Conservation (phyloP, 1,284 basidiomycete genomes). For the Pascua guehoae region DNA sequence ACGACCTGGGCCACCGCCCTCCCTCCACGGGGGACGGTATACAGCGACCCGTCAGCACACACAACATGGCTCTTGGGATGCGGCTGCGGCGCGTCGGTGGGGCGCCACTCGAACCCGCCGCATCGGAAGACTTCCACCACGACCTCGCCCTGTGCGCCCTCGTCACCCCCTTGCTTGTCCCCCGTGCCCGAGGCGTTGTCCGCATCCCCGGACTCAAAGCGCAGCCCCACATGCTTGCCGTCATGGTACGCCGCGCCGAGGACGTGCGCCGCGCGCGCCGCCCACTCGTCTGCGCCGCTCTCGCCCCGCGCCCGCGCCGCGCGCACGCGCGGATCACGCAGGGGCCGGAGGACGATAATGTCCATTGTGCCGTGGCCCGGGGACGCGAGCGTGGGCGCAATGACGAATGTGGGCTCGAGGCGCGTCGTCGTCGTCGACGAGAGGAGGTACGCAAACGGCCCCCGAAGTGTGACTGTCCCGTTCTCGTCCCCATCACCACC, state of each 20-base stretch:
- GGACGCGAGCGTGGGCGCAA: slow-evolving; percentile 58
- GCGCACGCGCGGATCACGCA: slow-evolving; percentile 60
- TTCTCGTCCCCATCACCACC: neutral
- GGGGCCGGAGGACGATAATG: slow-evolving; percentile 75
- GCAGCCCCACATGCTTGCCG: slow-evolving; percentile 64
- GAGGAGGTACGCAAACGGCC: slow-evolving; percentile 83
- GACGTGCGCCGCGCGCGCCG: slow-evolving; percentile 50
- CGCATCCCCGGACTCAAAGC: slow-evolving; percentile 40
- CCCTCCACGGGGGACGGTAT: slow-evolving; percentile 58
- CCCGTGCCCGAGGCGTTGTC: too few relatives aligned
- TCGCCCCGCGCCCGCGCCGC: neutral
- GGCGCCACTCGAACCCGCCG: slow-evolving; percentile 77
- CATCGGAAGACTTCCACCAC: slow-evolving; percentile 80
- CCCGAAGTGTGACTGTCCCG: slow-evolving; percentile 48
- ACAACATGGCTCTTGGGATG: slow-evolving; percentile 51
- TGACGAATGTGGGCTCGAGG: slow-evolving; percentile 74
- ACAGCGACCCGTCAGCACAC: slow-evolving; percentile 70
- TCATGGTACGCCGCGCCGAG: slow-evolving; percentile 67
- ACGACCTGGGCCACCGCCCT: slow-evolving; percentile 29
- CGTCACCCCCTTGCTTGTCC: neutral
- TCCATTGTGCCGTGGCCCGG: slow-evolving; percentile 59
- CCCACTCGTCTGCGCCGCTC: slow-evolving; percentile 17
- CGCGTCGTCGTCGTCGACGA: slow-evolving; percentile 76
- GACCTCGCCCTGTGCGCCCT: slow-evolving; percentile 52
- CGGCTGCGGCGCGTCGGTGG: slow-evolving; percentile 51